These are phyloP conservation scores for Ceratocystis lukuohia DNA, from an alignment of 2,329 filamentous ascomycete species.

Conservation along the genomic window DNA sequence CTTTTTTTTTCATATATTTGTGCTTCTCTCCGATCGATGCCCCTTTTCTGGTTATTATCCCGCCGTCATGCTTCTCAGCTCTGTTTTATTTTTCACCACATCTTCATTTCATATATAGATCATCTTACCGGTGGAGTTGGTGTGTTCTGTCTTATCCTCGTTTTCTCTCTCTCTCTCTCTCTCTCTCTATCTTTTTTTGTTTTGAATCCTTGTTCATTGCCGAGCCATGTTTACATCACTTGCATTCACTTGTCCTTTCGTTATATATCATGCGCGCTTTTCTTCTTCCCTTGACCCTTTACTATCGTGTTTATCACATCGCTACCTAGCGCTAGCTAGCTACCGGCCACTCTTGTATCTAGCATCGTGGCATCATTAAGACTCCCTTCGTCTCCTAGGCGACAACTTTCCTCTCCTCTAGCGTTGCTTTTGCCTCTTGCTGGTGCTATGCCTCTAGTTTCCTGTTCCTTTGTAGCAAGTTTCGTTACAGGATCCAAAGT, in stretches of 20 bases:
- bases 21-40: background rate
- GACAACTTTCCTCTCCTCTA: background rate
- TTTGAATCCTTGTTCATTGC: background rate
- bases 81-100: no score
- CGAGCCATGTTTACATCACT: background rate
- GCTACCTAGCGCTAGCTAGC: no score
- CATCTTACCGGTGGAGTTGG: constrained; percentile 2
- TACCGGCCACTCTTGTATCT: no score
- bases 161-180: no score
- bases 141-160: background rate
- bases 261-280: background rate
- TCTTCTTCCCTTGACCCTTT: background rate
- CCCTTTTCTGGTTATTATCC: background rate
- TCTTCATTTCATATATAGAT: constrained; percentile 2
- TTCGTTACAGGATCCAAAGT: background rate
- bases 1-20: background rate
- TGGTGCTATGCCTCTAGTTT: background rate
- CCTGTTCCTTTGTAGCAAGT: background rate
- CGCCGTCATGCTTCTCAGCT: background rate
- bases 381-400: no score
- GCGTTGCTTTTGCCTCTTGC: background rate
- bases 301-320: no score
- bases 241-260: background rate
- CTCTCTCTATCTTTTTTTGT: background rate
- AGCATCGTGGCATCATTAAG: no score